These are phyloP conservation scores for Thalassiosira tumida DNA, from an alignment of 352 stramenopile genomes.

Conservation along the genomic window DNA sequence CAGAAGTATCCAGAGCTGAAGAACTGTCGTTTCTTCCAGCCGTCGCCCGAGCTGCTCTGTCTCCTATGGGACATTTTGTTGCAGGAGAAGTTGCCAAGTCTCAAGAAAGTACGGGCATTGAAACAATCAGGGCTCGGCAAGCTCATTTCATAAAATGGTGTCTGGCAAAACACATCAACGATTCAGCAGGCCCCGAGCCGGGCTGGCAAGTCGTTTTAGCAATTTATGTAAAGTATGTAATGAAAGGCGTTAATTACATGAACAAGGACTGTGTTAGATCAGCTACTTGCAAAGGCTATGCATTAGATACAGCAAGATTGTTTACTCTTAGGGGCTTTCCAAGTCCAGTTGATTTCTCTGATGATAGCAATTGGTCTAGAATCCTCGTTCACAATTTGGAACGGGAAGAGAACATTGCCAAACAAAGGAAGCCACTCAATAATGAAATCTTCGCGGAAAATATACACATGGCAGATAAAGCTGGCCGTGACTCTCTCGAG, in stretches of 20 bases:
- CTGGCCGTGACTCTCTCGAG: background rate
- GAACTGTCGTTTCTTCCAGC: background rate
- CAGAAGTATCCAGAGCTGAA: conserved; percentile 22
- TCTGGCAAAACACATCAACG: background rate
- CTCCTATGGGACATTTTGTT: conserved; percentile 48
- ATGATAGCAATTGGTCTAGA: background rate
- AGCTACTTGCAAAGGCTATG: conserved; percentile 39
- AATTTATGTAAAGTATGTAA: no score
- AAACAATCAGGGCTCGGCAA: conserved; percentile 59
- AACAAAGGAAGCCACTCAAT: conserved; percentile 17
- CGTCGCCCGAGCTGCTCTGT: background rate
- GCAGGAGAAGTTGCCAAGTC: conserved; percentile 40
- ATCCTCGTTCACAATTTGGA: conserved; percentile 16
- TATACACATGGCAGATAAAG: background rate
- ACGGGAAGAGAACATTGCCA: conserved; percentile 45
- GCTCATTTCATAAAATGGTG: conserved; percentile 41
- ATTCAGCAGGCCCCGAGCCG: conserved; percentile 37
- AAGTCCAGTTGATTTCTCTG: background rate
- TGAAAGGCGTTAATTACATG: no score
- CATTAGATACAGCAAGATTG: conserved; percentile 10
- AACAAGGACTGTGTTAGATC: no score
- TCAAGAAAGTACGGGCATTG: conserved; percentile 34
- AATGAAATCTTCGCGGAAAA: background rate
- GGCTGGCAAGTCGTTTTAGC: no score
- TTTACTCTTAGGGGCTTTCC: conserved; percentile 16